Base-by-base conservation (phyloP, 176 grass and related monocot genomes). In the Ensete ventricosum region DNA sequence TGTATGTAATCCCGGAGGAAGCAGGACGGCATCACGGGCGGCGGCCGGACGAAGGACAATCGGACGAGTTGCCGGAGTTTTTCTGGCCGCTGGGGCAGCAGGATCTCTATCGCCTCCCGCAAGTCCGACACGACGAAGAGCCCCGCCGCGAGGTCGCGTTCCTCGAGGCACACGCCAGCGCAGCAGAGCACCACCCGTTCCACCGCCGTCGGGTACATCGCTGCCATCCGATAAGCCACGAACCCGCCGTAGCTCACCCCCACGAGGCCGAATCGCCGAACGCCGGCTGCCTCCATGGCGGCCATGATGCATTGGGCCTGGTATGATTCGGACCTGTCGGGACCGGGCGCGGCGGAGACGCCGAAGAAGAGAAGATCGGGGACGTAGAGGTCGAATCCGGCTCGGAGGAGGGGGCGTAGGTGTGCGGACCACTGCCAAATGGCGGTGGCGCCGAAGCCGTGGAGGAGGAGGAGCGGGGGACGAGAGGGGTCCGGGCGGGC, bases 341-440 rank as follows among this genome's bases (percentile, higher is more conserved):
- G 69, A 8, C 82, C 79, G 50, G 86, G 72, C 5, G 88, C 82
- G 72, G 24, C 23, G 49, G 95, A 99, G 11, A 54, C 83, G 16
- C 90, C 95, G 65, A 99, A 99, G 82, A 99, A 99, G 86, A 99
- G 66, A 78, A 99, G 87, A 86, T 99, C 95, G 51, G 90, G 95
- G 55, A 99, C 90, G 65, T 91, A 89, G 75, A 92, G 84, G 87
- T 94, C 95, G 79, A 94, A 94, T 0, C 90, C 95, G 1, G 90
- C 79, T 67, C 82, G 77, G 84, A 89, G 82, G 53, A 99, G 86
- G 14, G 88, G 58, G 52, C 78, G 86, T 64, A 99, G 84, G 81
- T 99, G 94, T 6, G 80, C 63, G 21, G 76, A 81, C 95, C 95
- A 94, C 85, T 94, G 95, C 95, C 95, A 94, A 1, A 88, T 99